Base-by-base conservation (phyloP, 2,329 filamentous ascomycete genomes). In the Alternaria arbusti region DNA sequence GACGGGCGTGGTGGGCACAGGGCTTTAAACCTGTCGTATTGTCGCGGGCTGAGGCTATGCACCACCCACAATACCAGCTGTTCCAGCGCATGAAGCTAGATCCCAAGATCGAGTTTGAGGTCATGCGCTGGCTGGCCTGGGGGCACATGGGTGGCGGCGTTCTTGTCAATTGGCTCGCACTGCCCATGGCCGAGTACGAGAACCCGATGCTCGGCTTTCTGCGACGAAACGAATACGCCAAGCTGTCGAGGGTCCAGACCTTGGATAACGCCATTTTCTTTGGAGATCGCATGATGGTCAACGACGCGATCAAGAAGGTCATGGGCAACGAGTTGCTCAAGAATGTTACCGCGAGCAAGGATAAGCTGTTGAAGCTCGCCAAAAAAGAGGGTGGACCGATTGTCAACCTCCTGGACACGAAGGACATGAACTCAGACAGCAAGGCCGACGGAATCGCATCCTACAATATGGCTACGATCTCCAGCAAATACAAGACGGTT, bases 1-100 rank as follows among this genome's bases (percentile, higher is more conserved):
- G 94, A 64, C 88, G 93, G 49, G 94, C 95, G 3, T 98, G 95
- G 94, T 98, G 93, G 92, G 93, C 94, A 0, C 89, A 96, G 73
- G 96, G 95, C 11, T 97, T 98, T 82, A 89, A 86, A 66, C 95
- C 96, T 0, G 85, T 96, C 8, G 91, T 98, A 44, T 81, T 98
- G 59, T 90, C 91, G 54, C 87, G 89, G 15, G 88, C 87, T 1
- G 95, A 98, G 77, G 94, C 94, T 17, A 91, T 90, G 84, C 89
- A 89, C 74, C 96, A 97, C 75, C 92, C 92, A 1, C 81, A 92
- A 20, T 97, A 95, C 77, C 85, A 89, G 68, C 84, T 89, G 57
- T 82, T 97, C 57, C 90, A 94, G 62, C 74, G 75, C 47, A 66
- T 81, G 69, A 76, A 80, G 63, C 68, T 80, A 36, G 74, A 78